Base-by-base conservation (phyloP, 2,329 filamentous ascomycete species). In the Juglanconis oblonga region DNA sequence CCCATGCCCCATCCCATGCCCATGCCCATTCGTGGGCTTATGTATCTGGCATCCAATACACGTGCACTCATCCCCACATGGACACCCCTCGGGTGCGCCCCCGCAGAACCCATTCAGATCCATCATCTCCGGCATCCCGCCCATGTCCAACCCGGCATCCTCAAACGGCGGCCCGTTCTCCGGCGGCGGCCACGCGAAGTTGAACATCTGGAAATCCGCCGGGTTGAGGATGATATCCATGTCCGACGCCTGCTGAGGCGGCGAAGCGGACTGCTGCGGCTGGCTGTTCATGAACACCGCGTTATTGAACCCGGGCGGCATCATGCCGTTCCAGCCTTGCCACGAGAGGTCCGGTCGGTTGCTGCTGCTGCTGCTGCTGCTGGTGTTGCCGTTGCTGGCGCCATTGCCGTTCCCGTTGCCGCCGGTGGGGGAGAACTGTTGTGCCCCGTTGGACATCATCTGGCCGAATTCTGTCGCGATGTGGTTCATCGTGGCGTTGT, bases 1-100 rank as follows among this genome's bases (percentile, higher is more conserved):
- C n/a, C n/a, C n/a, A n/a, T n/a, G n/a, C n/a, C n/a, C n/a, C n/a
- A n/a, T n/a, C n/a, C n/a, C n/a, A n/a, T n/a, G n/a, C 56, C 24
- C 17, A 57, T 50, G 49, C 40, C 54, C 64, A 62, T 71, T 73
- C 54, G 54, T 44, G 17, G 61, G 54, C 35, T 73, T 74, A 57
- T 86, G 83, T 54, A 85, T 82, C 53, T 78, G 74, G 64, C 84
- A 86, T 4, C 83, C 83, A 2, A 85, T 70, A 64, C 84, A 87
- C 62, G 81, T 74, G 59, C 84, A 87, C 62, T 84, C 82, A 60
- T 86, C 82, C 8, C 84, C 83, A 58, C 84, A 87, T 0, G 79
- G 81, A 66, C 84, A 87, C 3, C 57, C 61, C 9, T 60, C 61
- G 3, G 57, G 53, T 38, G 59, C 52, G 4, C 61, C 61, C 4